These are phyloP conservation scores for Laburnicola sp. DNA, from an alignment of 2,329 filamentous ascomycete species.

Conservation along the genomic window DNA sequence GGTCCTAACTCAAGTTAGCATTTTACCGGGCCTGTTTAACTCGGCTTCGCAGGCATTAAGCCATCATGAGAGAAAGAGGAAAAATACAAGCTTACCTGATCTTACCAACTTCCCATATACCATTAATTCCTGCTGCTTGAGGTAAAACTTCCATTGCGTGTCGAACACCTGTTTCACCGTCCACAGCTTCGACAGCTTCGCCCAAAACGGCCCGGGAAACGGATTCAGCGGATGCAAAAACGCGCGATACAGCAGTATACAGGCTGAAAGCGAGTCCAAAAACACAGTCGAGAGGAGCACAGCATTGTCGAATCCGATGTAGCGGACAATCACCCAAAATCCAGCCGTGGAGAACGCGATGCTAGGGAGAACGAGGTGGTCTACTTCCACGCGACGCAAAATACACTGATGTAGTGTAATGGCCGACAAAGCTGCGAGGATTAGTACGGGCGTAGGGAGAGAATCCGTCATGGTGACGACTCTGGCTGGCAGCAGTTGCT, in stretches of 20 bases:
- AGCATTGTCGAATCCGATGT: slow-evolving; percentile 11
- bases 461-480: background rate
- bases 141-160: slow-evolving; percentile 21
- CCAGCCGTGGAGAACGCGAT: slow-evolving; percentile 8
- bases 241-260: slow-evolving; percentile 25
- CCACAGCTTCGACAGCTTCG: slow-evolving; percentile 31
- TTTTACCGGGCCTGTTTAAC: background rate
- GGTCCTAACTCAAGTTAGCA: slow-evolving; percentile 12
- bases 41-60: background rate
- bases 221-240: slow-evolving; percentile 29
- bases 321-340: slow-evolving; percentile 17
- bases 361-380: slow-evolving; percentile 9
- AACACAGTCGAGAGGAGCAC: slow-evolving; percentile 17
- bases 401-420: slow-evolving; percentile 9
- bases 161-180: slow-evolving; percentile 21
- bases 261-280: slow-evolving; percentile 23
- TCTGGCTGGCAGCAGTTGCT: no score
- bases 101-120: slow-evolving; percentile 31
- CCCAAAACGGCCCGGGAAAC: slow-evolving; percentile 27
- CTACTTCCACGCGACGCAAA: slow-evolving; percentile 11
- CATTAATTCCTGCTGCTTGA: slow-evolving; percentile 23
- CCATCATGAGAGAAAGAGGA: background rate
- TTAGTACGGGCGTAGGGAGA: background rate
- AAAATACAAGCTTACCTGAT: slow-evolving; percentile 18
- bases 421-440: slow-evolving; percentile 4